Base-by-base conservation (phyloP, 2,329 filamentous ascomycete species). In the Sarocladium brachiariae region DNA sequence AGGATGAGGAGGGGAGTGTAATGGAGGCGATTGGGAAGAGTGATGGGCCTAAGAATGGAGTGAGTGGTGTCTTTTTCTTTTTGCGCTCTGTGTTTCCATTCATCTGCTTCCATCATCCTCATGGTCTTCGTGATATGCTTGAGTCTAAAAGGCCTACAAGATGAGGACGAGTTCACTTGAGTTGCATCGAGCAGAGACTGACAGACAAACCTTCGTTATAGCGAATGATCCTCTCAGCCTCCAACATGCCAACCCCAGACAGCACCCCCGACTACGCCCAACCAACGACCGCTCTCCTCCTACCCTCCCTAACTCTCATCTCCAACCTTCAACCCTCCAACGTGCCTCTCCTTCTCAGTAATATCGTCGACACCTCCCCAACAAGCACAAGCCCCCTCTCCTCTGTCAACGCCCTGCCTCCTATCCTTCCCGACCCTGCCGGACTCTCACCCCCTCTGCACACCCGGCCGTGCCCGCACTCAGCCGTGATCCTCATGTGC, bases 151-250 rank as follows among this genome's bases (percentile, higher is more conserved):
- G 31, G 4, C n/a, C 14, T 11, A 39, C 27, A 13, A 47, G 39
- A 51, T 30, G 23, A 10, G 13, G 27, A 30, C 27, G 13, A 30
- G 7, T 30, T 30, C n/a, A 30, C 27, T 30, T 30, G 27, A 13
- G 27, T n/a, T n/a, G n/a, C 14, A 41, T 3, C 23, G 30, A 54
- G 43, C 33, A 2, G n/a, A 19, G 23, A 16, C 46, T 56, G 50
- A 57, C 47, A 7, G 27, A 30, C 27, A 7, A 13, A 30, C 27
- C 13, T 16, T 45, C 31, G 19, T 38, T 23, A 30, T 59, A 92
- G 86, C 84, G 78, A 67, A 76, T 96, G 57, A 96, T 95, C 82
- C 78, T 97, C 43, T 95, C 89, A 6, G 92, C 92, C 43, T 93
- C 87, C 56, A 91, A 96, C 69, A 95, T 96, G 55, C 88, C 87